Evolutionary conservation across 371 early-diverging fungal species (phyloP).

Genomic region (Lichtheimia corymbifera): DNA sequence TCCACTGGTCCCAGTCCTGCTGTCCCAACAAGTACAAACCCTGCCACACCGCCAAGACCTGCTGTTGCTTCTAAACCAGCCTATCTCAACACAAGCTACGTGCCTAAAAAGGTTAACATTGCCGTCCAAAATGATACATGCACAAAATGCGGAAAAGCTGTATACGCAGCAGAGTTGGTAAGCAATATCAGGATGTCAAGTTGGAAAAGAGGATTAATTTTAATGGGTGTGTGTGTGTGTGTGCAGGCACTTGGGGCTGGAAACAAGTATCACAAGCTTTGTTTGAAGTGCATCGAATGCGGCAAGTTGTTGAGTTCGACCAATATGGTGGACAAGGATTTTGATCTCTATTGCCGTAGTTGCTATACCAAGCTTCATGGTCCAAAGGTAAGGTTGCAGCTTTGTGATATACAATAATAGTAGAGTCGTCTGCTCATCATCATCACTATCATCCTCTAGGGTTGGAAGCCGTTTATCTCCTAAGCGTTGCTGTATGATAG

Average conservation of each 20-base stretch:
- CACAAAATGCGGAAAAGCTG: constrained; percentile 43
- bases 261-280: constrained; percentile 52
- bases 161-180: constrained; percentile 53
- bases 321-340: constrained; percentile 51
- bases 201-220: too few relatives aligned
- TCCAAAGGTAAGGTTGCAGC: constrained; percentile 27
- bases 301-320: constrained; percentile 47
- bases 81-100: constrained; percentile 33
- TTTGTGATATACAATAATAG: too few relatives aligned
- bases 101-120: constrained; percentile 44
- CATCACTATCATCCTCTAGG: too few relatives aligned
- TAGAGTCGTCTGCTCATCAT: too few relatives aligned
- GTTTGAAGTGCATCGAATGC: constrained; percentile 45
- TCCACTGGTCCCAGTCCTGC: constrained; percentile 8
- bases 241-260: constrained; percentile 41
- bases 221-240: too few relatives aligned
- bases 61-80: constrained; percentile 12
- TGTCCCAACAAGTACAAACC: neutral
- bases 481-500: too few relatives aligned
- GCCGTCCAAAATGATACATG: constrained; percentile 41
- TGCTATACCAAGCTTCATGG: constrained; percentile 48
- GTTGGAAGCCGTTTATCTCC: too few relatives aligned
- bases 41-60: constrained; percentile 6
- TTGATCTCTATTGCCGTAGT: constrained; percentile 46
- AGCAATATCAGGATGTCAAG: neutral